Evolutionary conservation across 2,329 filamentous ascomycete species (phyloP).

Genomic region (Cercospora canescens): DNA sequence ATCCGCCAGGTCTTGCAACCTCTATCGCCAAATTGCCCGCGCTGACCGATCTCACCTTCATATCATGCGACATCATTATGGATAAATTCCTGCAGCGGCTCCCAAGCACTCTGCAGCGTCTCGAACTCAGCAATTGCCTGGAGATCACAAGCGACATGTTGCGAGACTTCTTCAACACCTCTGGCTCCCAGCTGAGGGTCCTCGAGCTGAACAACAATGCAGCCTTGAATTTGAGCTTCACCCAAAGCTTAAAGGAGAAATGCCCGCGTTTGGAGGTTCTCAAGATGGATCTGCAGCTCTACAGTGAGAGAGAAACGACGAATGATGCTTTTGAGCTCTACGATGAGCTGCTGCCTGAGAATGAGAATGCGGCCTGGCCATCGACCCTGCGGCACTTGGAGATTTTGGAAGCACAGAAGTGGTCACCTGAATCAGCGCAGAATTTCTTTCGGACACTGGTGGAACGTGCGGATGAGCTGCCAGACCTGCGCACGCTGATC

Average conservation of each 20-base stretch:
- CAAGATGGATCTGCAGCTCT: conserved; percentile 77
- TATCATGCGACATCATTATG: conserved; percentile 72
- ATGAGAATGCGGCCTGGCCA: conserved; percentile 78
- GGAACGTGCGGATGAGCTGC: conserved; percentile 66
- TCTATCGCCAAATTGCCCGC: conserved; percentile 60
- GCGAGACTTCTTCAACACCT: conserved; percentile 62
- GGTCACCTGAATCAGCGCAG: conserved; percentile 67
- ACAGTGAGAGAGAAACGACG: conserved; percentile 65
- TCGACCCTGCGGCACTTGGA: conserved; percentile 68
- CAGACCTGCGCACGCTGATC: conserved; percentile 66
- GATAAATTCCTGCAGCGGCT: conserved; percentile 67
- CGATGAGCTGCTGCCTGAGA: conserved; percentile 60
- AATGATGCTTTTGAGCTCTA: conserved; percentile 76
- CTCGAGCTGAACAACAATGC: conserved; percentile 78
- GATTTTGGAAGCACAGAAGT: conserved; percentile 75
- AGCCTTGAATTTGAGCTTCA: conserved; percentile 72
- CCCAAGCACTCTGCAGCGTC: conserved; percentile 63
- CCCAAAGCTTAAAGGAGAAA: conserved; percentile 62
- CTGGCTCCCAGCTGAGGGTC: conserved; percentile 66
- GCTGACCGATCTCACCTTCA: conserved; percentile 69
- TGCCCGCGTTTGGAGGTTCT: conserved; percentile 73
- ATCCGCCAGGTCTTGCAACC: conserved; percentile 38
- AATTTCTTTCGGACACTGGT: conserved; percentile 79
- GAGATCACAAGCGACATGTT: conserved; percentile 69
- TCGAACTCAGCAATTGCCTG: conserved; percentile 79